phyloP scores from a whole-genome alignment of 2,329 filamentous ascomycete genomes.

The Grosmannia penicillata region DNA sequence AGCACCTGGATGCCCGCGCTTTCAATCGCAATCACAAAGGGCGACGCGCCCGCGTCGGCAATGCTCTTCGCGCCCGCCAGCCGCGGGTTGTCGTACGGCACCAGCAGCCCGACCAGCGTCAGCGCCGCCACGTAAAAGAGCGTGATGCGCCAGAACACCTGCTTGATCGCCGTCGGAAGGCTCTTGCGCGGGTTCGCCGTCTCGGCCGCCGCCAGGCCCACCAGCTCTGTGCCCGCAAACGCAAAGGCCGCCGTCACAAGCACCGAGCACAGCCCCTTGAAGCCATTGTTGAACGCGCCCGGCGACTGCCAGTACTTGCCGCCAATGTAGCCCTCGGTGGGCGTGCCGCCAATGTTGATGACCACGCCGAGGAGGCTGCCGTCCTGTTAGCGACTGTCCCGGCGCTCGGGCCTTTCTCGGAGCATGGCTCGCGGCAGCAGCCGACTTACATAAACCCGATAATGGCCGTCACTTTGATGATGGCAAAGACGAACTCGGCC shows the following conservation, averaged over 20 bases:
- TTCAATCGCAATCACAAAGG: conserved; percentile 85
- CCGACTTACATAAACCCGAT: conserved; percentile 67
- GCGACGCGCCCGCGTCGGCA: conserved; percentile 63
- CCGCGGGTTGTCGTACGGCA: conserved; percentile 52
- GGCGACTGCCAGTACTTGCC: conserved; percentile 62
- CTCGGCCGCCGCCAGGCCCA: conserved; percentile 62
- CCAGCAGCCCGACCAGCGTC: conserved; percentile 65
- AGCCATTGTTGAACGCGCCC: conserved; percentile 71
- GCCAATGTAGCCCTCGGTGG: conserved; percentile 63
- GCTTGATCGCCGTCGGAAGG: conserved; percentile 71
- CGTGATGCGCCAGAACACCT: conserved; percentile 51
- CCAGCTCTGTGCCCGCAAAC: conserved; percentile 59
- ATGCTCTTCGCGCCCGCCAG: conserved; percentile 43
- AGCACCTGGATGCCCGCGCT: conserved; percentile 70
- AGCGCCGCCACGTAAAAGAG: conserved; percentile 82
- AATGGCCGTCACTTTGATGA: conserved; percentile 74
- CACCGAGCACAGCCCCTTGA: conserved; percentile 58
- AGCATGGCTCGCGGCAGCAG: conserved; percentile 1
- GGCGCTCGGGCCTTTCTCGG: too few relatives aligned
- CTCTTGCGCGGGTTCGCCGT: conserved; percentile 54
- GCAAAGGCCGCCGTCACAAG: conserved; percentile 62
- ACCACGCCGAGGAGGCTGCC: conserved; percentile 67
- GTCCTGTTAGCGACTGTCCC: too few relatives aligned
- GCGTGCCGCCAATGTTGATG: conserved; percentile 69
- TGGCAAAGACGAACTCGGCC: conserved; percentile 75